Conservation (phyloP, 192 early-diverging fungal species). For the Phycomyces nitens region DNA sequence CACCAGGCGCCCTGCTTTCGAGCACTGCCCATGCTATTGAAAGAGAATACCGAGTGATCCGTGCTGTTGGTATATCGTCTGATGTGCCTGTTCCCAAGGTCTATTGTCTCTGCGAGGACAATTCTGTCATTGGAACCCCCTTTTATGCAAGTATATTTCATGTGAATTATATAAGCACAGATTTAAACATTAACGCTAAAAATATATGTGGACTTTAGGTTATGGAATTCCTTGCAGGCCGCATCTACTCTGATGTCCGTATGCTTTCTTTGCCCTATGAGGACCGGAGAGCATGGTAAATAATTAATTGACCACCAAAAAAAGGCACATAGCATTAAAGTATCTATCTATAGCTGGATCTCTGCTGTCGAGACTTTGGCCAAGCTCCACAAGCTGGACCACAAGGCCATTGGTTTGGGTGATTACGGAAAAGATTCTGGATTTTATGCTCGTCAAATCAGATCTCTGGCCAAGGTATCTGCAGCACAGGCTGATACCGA, state of each 20-base stretch:
- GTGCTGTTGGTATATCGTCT: constrained; percentile 68
- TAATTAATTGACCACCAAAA: too few relatives aligned
- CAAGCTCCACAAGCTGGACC: constrained; percentile 74
- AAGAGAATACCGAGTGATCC: constrained; percentile 79
- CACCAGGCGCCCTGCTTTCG: constrained; percentile 79
- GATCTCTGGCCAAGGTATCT: constrained; percentile 60
- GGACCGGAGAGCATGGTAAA: constrained; percentile 55
- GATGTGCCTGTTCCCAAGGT: constrained; percentile 88
- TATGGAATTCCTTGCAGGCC: constrained; percentile 93
- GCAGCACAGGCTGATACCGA: constrained; percentile 63
- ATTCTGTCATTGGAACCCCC: constrained; percentile 79
- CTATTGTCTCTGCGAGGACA: constrained; percentile 84
- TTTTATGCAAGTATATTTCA: constrained; percentile 77
- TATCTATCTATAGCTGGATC: constrained; percentile 47
- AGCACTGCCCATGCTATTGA: constrained; percentile 91
- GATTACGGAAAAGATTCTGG: constrained; percentile 62
- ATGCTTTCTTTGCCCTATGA: constrained; percentile 51
- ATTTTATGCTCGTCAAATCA: constrained; percentile 87
- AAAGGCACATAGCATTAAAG: too few relatives aligned
- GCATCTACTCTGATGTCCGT: constrained; percentile 71
- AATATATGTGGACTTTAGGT: too few relatives aligned
- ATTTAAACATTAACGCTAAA: too few relatives aligned
- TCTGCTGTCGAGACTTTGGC: constrained; percentile 76
- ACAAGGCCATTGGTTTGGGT: constrained; percentile 60
- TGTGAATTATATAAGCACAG: too few relatives aligned